These are phyloP conservation scores for Penicillium bialowiezense DNA, from an alignment of 495 filamentous ascomycete genomes.

Conservation along the genomic window DNA sequence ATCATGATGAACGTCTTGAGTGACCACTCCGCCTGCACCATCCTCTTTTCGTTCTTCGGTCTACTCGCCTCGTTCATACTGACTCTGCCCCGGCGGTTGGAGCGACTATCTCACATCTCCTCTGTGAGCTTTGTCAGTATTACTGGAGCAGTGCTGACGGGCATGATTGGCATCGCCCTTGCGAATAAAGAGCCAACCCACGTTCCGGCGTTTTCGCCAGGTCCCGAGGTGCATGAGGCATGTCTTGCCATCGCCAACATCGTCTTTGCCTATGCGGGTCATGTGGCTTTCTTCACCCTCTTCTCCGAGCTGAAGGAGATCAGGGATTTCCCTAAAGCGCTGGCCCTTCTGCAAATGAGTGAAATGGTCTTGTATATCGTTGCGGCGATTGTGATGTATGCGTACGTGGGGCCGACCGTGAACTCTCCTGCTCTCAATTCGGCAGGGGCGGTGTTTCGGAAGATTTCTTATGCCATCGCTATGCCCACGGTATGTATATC, in stretches of 20 bases:
- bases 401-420: constrained; percentile 62
- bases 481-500: constrained; percentile 53
- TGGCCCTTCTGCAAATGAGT: constrained; percentile 54
- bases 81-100: constrained; percentile 59
- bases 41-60: constrained; percentile 60
- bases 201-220: constrained; percentile 36
- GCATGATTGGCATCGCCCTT: constrained; percentile 59
- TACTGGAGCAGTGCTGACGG: constrained; percentile 58
- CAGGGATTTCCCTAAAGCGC: constrained; percentile 58
- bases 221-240: constrained; percentile 44
- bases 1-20: constrained; percentile 68
- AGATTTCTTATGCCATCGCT: constrained; percentile 69
- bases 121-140: constrained; percentile 63
- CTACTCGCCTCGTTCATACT: constrained; percentile 56
- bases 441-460: constrained; percentile 52
- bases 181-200: constrained; percentile 26
- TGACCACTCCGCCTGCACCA: constrained; percentile 57
- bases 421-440: constrained; percentile 64
- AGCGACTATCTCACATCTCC: constrained; percentile 53
- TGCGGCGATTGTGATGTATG: constrained; percentile 64
- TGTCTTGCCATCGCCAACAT: constrained; percentile 29
- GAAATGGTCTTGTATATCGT: constrained; percentile 66
- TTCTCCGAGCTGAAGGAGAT: constrained; percentile 67
- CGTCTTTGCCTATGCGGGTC: constrained; percentile 46
- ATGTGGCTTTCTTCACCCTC: constrained; percentile 68